These are phyloP conservation scores for Panellus pusillus DNA, from an alignment of 768 basidiomycete species.

Conservation along the genomic window DNA sequence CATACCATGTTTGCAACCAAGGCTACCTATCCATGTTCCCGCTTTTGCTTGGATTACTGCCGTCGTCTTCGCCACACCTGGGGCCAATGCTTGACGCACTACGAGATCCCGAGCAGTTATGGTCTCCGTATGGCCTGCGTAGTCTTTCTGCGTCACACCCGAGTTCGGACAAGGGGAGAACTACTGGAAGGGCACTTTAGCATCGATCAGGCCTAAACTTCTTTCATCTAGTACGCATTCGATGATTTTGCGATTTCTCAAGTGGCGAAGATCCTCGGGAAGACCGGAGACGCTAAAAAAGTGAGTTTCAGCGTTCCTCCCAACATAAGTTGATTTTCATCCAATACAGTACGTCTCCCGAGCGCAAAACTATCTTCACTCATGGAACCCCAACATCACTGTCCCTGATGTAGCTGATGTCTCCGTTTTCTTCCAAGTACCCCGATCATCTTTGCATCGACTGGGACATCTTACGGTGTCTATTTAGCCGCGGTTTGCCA, in stretches of 20 bases:
- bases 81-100: slow-evolving; percentile 80
- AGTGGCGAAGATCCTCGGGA: slow-evolving; percentile 56
- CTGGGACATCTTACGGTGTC: too few species aligned
- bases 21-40: slow-evolving; percentile 96
- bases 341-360: slow-evolving; percentile 48
- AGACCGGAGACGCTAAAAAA: slow-evolving; percentile 49
- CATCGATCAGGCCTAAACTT: neutral
- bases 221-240: slow-evolving; percentile 51
- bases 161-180: slow-evolving; percentile 91
- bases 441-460: too few species aligned
- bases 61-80: slow-evolving; percentile 75
- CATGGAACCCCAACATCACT: slow-evolving; percentile 58
- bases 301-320: slow-evolving; percentile 27
- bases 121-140: slow-evolving; percentile 89
- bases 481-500: slow-evolving; percentile 57
- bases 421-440: slow-evolving; percentile 62
- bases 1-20: slow-evolving; percentile 84
- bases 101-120: slow-evolving; percentile 78
- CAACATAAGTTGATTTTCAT: neutral
- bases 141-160: slow-evolving; percentile 85
- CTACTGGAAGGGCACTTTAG: slow-evolving; percentile 87
- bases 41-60: slow-evolving; percentile 79
- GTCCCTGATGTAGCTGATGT: slow-evolving; percentile 49
- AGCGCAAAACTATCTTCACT: slow-evolving; percentile 56
- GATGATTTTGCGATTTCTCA: slow-evolving; percentile 67